Conservation (phyloP, 1,284 basidiomycete genomes). For the Ustilago curta region DNA sequence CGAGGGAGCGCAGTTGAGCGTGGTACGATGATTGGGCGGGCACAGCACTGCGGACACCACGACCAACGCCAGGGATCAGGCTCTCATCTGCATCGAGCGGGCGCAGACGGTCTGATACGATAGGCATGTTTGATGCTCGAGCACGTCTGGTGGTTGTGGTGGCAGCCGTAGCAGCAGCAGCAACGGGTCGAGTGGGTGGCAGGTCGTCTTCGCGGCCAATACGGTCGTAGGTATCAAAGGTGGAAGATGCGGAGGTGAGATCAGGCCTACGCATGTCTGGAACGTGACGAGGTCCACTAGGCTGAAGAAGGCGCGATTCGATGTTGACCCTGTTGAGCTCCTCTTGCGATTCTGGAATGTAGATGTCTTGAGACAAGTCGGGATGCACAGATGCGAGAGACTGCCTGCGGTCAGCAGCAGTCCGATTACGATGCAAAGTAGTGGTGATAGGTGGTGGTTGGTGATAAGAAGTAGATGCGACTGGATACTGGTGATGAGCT, state of each 20-base stretch:
- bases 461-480: constrained; percentile 46
- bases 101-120: constrained; percentile 9
- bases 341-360: constrained; percentile 45
- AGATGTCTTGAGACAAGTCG: constrained; percentile 42
- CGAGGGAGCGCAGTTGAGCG: constrained; percentile 27
- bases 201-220: constrained; percentile 41
- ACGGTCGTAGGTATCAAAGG: constrained; percentile 50
- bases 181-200: constrained; percentile 13
- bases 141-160: constrained; percentile 10
- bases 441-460: constrained; percentile 11
- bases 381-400: constrained; percentile 16
- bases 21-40: constrained; percentile 32
- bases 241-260: constrained; percentile 34
- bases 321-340: constrained; percentile 44
- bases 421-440: constrained; percentile 8
- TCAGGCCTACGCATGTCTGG: constrained; percentile 22
- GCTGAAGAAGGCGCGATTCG: constrained; percentile 36
- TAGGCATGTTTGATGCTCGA: constrained; percentile 10
- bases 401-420: constrained; percentile 13
- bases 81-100: constrained; percentile 42
- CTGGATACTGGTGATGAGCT: constrained; percentile 33
- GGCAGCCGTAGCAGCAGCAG: not conserved
- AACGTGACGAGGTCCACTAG: constrained; percentile 24
- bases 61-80: constrained; percentile 54
- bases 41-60: constrained; percentile 36